Base-by-base conservation (phyloP, 1,139 yeast genomes). In the Sugiyamaella xylanicola region DNA sequence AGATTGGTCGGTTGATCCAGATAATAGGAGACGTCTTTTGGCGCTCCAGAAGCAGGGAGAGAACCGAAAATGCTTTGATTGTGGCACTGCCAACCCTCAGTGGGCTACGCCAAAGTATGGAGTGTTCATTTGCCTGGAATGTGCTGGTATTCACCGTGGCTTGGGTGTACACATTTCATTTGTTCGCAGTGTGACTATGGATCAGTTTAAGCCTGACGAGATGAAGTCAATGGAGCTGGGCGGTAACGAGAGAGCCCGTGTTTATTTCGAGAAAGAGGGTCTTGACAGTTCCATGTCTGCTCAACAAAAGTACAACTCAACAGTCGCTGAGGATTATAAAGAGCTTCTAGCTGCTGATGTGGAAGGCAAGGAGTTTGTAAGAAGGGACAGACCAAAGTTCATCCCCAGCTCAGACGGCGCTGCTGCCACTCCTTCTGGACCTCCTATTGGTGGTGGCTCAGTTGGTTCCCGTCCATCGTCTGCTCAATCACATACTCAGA, bases 71-170 rank as follows among this genome's bases (percentile, higher is more conserved):
- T 93, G 99, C 74, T 87, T 90, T 70, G 99, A 93, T 73, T 95
- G 99, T 73, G 81, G 80, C 41, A 96, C 97, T 2, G 96, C 95
- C 59, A 92, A 92, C 70, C 99, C 99, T 7, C 97, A 95, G 68
- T 93, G 99, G 99, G 97, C 99, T 3, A 89, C 97, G 9, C 97
- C 98, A 48, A 93, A 95, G 70, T 92, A 91, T 73, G 99, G 99
- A 55, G 86, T 92, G 59, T 91, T 91, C 72, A 91, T 93, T 68
- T 95, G 99, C 74, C 81, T 93, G 59, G 99, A 93, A 73, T 93
- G 99, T 78, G 97, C 98, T 41, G 97, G 99, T 53, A 79, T 89
- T 59, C 99, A 93, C 72, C 71, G 99, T 71, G 96, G 97, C 32
- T 77, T 93, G 55, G 99, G 99, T 40, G 99, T 93, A 49, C 99